These are phyloP conservation scores for Myriosclerotinia duriaeana DNA, from an alignment of 2,329 filamentous ascomycete species.

Conservation along the genomic window DNA sequence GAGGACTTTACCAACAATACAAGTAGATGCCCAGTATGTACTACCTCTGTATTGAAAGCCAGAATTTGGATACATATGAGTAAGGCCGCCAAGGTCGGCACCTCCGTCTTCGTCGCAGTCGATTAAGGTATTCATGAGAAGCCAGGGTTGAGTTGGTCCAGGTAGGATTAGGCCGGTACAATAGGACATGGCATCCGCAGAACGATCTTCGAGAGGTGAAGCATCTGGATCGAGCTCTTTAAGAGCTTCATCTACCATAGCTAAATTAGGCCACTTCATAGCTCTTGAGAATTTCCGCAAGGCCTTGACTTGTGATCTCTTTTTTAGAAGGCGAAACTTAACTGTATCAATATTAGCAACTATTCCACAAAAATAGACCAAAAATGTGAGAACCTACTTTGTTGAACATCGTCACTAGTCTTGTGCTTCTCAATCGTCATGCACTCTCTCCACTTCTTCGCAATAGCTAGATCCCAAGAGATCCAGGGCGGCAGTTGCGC, in stretches of 20 bases:
- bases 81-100: constrained; percentile 63
- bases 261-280: constrained; percentile 76
- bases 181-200: constrained; percentile 73
- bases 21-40: constrained; percentile 73
- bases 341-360: constrained; percentile 44
- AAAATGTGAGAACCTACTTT: constrained; percentile 44
- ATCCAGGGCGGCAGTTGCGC: constrained; percentile 67
- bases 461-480: constrained; percentile 71
- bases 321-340: constrained; percentile 60
- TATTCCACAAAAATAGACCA: neutral
- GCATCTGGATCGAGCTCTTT: constrained; percentile 54
- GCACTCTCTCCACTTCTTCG: constrained; percentile 69
- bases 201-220: constrained; percentile 57
- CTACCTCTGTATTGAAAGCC: constrained; percentile 77
- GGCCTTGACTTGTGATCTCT: constrained; percentile 67
- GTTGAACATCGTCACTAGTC: constrained; percentile 50
- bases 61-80: constrained; percentile 65
- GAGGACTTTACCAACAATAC: constrained; percentile 73
- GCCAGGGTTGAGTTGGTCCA: constrained; percentile 67
- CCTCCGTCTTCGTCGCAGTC: constrained; percentile 71
- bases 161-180: constrained; percentile 73
- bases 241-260: constrained; percentile 61
- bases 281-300: constrained; percentile 66
- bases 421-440: constrained; percentile 63
- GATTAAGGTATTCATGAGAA: constrained; percentile 76